These are phyloP conservation scores for Circinella minor DNA, from an alignment of 371 early-diverging fungal genomes.

Conservation along the genomic window DNA sequence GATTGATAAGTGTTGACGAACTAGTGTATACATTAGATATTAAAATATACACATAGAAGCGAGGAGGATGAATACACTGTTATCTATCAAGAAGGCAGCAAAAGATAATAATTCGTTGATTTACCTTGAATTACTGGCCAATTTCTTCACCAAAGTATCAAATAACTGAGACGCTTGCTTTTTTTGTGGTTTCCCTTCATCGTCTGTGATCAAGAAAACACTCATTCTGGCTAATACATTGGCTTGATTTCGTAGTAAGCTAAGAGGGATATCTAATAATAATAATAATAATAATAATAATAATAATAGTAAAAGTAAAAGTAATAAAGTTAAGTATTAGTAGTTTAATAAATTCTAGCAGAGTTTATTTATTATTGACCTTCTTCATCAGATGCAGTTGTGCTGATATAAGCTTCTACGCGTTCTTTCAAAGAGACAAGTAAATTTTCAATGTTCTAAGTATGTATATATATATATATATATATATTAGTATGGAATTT, in stretches of 20 bases:
- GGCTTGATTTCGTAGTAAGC: slow-evolving; percentile 43
- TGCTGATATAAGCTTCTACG: slow-evolving; percentile 11
- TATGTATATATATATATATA: not conserved
- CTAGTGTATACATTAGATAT: not conserved
- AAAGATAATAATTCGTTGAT: no score
- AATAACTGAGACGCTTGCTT: slow-evolving; percentile 16
- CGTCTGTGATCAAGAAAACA: slow-evolving; percentile 29
- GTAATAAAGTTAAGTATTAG: no score
- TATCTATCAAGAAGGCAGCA: no score
- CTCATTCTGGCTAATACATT: slow-evolving; percentile 38
- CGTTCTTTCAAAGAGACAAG: slow-evolving; percentile 13
- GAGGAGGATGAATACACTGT: no score
- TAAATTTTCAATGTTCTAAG: not conserved
- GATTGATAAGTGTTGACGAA: slow-evolving; percentile 17
- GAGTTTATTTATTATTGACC: not conserved
- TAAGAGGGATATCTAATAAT: slow-evolving; percentile 36
- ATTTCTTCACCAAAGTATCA: slow-evolving; percentile 15
- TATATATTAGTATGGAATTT: no score
- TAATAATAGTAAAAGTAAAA: no score
- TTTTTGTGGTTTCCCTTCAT: slow-evolving; percentile 16
- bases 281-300: slow-evolving; percentile 12
- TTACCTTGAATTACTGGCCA: slow-evolving; percentile 28
- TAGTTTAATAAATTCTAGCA: no score
- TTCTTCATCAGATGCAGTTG: slow-evolving; percentile 19
- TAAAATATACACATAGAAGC: no score